Evolutionary conservation across 163 green algal genomes (phyloP), one percentile per base, ranked within the genome.

Genomic region (Scenedesmus sp.): DNA sequence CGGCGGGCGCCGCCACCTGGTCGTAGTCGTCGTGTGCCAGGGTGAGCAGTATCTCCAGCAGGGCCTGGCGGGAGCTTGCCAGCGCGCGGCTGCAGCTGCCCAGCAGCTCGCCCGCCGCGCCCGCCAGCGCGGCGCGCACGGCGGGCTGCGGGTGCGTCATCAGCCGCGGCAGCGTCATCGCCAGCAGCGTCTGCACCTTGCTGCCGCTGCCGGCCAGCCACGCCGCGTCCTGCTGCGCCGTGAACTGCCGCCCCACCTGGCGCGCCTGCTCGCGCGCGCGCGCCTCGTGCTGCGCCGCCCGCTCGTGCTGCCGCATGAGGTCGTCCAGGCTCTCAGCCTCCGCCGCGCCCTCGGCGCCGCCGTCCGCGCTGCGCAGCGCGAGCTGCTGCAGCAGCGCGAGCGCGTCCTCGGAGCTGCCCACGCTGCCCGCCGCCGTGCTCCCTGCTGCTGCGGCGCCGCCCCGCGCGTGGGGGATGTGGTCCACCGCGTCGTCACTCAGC

Each of bases 21-120:
- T 60, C 22, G 85, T 91, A 95, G 18, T 90, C 86, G 79, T 95
- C 91, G 58, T 93, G 86, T n/a, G 91, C 88, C 54, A 91, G 54
- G 2, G 80, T 85, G 15, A 95, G 75, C 24, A 91, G 58, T 18
- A 89, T 60, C 39, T 91, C 86, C 11, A 90, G 81, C 56, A 92
- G 67, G 50, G 85, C 60, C 54, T 87, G 64, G 29, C 70, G 62
- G 34, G 36, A 39, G 15, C 47, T 51, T 18, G 60, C 44, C 64
- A 94, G 78, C 24, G 86, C 79, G 31, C 18, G 34, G n/a, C 56
- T 33, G 76, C 81, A 90, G 20, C 53, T 0, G 7, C 77, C 57
- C 81, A 94, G 73, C 77, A 96, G 77, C 47, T 48, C 69, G 11
- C 54, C 64, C 5, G 70, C 70, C 26, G 26, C 33, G 26, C 47